These are phyloP conservation scores for Coniosporium tulheliwenetii DNA, from an alignment of 2,329 filamentous ascomycete genomes.

Conservation along the genomic window DNA sequence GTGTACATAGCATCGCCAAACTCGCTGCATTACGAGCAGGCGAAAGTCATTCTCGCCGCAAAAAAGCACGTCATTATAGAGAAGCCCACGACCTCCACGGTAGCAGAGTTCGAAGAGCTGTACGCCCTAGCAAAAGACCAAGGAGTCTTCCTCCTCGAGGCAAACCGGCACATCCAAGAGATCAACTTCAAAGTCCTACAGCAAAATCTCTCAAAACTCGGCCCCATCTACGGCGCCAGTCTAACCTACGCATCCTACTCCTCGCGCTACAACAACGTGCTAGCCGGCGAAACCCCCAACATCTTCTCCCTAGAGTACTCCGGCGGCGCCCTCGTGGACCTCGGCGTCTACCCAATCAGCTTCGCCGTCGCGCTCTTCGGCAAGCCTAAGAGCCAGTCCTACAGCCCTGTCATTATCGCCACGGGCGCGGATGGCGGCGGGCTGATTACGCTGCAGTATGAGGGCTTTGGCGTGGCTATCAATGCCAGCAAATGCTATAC, in stretches of 20 bases:
- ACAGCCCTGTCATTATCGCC: conserved; percentile 24
- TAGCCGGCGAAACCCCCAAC: conserved; percentile 29
- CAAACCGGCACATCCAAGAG: conserved; percentile 34
- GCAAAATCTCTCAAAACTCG: conserved; percentile 17
- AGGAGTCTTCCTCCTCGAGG: conserved; percentile 29
- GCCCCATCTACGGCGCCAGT: conserved; percentile 26
- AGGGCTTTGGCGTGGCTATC: conserved; percentile 26
- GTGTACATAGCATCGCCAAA: conserved; percentile 36
- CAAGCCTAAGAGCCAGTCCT: conserved; percentile 21
- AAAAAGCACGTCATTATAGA: conserved; percentile 35
- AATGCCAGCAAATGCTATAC: conserved; percentile 28
- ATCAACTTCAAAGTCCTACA: conserved; percentile 30
- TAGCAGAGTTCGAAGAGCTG: conserved; percentile 25
- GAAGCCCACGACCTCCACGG: conserved; percentile 30
- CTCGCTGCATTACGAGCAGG: conserved; percentile 29
- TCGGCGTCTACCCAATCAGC: conserved; percentile 32
- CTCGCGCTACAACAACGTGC: conserved; percentile 29
- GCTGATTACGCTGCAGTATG: conserved; percentile 26
- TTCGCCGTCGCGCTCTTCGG: conserved; percentile 33
- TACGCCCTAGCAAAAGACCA: conserved; percentile 25
- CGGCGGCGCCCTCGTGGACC: conserved; percentile 31
- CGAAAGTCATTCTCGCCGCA: conserved; percentile 24
- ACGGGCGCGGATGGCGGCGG: conserved; percentile 33
- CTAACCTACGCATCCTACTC: conserved; percentile 29
- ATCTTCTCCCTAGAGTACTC: conserved; percentile 32